Percentiles rank a stretch among this genome's conserved stretches.
Conservation (phyloP, 129 eudicot species). For the Centrapalus pauciflorus region DNA sequence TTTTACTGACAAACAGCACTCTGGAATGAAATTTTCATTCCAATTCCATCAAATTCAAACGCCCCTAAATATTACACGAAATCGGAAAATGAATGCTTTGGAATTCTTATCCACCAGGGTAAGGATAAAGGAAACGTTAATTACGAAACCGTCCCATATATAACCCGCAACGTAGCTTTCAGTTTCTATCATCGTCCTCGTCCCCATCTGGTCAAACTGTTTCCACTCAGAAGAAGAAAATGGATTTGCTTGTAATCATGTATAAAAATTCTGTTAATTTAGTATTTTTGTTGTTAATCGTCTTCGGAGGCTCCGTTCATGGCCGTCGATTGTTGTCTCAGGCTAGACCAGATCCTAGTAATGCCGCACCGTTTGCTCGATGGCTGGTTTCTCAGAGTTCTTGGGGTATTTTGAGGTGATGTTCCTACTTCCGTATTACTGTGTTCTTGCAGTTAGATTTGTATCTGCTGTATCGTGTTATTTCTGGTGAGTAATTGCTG, state of each 20-base stretch:
- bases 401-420: constrained; percentile 87
- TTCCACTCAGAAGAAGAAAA: neutral
- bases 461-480: neutral
- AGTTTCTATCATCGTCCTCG: constrained; percentile 10
- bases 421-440: neutral
- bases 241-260: constrained; percentile 8
- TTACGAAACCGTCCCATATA: constrained; percentile 7
- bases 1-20: no score
- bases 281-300: constrained; percentile 15
- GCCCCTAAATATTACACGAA: no score
- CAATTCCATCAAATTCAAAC: no score
- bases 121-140: no score
- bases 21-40: no score
- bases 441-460: neutral
- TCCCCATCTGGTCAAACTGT: constrained; percentile 18
- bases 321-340: constrained; percentile 41
- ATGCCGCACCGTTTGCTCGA: constrained; percentile 73
- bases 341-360: constrained; percentile 45
- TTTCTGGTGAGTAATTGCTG: neutral
- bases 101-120: no score
- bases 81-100: no score
- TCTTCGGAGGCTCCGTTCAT: constrained; percentile 37
- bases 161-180: neutral
- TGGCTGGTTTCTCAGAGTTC: constrained; percentile 84
- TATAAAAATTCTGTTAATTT: neutral